phyloP scores from a whole-genome alignment of 768 basidiomycete genomes.

The Trametes maxima region DNA sequence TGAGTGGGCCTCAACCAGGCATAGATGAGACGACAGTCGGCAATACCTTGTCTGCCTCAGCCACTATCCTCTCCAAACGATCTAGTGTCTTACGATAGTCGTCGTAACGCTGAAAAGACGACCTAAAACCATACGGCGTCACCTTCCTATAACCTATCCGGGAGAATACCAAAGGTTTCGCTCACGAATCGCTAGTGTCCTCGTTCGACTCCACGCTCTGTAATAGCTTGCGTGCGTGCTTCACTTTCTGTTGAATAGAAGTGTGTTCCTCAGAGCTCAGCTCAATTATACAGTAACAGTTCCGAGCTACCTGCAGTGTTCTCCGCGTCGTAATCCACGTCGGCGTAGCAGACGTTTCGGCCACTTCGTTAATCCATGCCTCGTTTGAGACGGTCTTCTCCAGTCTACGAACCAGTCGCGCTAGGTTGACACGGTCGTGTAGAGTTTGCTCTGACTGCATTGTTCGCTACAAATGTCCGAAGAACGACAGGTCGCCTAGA shows the following conservation, averaged over 20 bases:
- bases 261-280: neutral
- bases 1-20: neutral
- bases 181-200: constrained; percentile 29
- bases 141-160: neutral
- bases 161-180: neutral
- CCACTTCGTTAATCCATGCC: constrained; percentile 37
- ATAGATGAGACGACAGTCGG: constrained; percentile 2
- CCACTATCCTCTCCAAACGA: constrained; percentile 53
- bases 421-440: constrained; percentile 73
- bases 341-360: constrained; percentile 11
- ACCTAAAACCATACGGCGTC: neutral
- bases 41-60: constrained; percentile 55
- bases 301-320: constrained; percentile 51
- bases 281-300: neutral
- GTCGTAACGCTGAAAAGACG: constrained; percentile 34
- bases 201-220: constrained; percentile 59
- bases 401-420: constrained; percentile 59
- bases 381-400: constrained; percentile 51
- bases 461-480: neutral
- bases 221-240: constrained; percentile 57
- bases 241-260: constrained; percentile 41
- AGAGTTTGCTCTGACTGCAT: constrained; percentile 27
- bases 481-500: neutral
- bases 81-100: constrained; percentile 55
- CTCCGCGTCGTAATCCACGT: constrained; percentile 58